Conservation (phyloP, 2,329 filamentous ascomycete species). For the Piedraia hortae region DNA sequence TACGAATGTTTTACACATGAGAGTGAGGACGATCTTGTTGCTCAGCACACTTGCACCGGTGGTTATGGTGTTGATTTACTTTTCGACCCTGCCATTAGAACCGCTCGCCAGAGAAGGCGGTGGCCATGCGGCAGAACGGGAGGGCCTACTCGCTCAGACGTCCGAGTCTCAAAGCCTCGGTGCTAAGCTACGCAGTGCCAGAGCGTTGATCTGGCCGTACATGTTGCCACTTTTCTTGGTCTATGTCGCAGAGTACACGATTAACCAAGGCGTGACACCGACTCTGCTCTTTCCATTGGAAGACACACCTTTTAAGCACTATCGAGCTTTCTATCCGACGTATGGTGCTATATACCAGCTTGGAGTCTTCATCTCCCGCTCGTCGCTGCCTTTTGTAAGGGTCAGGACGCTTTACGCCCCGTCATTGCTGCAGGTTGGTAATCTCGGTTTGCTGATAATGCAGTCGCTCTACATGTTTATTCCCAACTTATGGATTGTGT, state of each 20-base stretch:
- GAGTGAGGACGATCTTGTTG: slow-evolving; percentile 45
- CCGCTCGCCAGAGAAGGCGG: slow-evolving; percentile 26
- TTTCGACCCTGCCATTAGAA: slow-evolving; percentile 43
- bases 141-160: slow-evolving; percentile 1
- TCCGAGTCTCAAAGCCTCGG: slow-evolving; percentile 3
- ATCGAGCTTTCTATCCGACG: slow-evolving; percentile 73
- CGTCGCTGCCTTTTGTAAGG: slow-evolving; percentile 65
- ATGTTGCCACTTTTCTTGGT: slow-evolving; percentile 84
- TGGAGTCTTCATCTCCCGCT: slow-evolving; percentile 82
- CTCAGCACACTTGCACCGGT: slow-evolving; percentile 52
- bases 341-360: slow-evolving; percentile 89
- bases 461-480: slow-evolving; percentile 55
- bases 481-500: slow-evolving; percentile 65
- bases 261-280: slow-evolving; percentile 82
- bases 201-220: slow-evolving; percentile 42
- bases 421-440: slow-evolving; percentile 53
- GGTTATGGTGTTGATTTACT: slow-evolving; percentile 70
- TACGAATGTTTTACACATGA: slow-evolving; percentile 53
- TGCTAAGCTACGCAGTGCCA: slow-evolving; percentile 31
- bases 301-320: slow-evolving; percentile 50
- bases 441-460: slow-evolving; percentile 42
- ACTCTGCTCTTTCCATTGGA: slow-evolving; percentile 65
- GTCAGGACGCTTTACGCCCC: slow-evolving; percentile 60
- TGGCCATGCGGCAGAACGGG: slow-evolving; percentile 5
- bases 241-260: slow-evolving; percentile 88